These are phyloP conservation scores for Tolypocladium cylindrosporum DNA, from an alignment of 2,329 filamentous ascomycete species.

Conservation along the genomic window DNA sequence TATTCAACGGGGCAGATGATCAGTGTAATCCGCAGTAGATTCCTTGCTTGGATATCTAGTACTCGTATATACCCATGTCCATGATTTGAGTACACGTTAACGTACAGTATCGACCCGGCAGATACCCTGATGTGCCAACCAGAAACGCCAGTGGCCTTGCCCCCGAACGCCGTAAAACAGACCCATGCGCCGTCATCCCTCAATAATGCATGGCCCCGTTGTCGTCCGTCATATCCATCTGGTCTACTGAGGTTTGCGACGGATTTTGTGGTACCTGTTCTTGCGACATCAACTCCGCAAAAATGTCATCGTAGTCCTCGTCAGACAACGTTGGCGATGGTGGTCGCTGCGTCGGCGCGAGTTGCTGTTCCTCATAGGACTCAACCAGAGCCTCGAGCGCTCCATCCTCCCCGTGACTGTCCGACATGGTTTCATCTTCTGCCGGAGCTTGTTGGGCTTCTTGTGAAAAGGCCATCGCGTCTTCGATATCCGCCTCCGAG, in stretches of 20 bases:
- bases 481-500: slow-evolving; percentile 41
- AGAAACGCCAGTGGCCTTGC: slow-evolving; percentile 3
- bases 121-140: not conserved
- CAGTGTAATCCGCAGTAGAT: slow-evolving; percentile 51
- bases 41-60: slow-evolving; percentile 11
- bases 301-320: slow-evolving; percentile 53
- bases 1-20: slow-evolving; percentile 50
- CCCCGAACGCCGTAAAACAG: slow-evolving; percentile 7
- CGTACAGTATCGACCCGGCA: not conserved
- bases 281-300: slow-evolving; percentile 33
- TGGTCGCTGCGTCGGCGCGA: slow-evolving; percentile 13
- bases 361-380: slow-evolving; percentile 27
- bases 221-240: slow-evolving; percentile 33
- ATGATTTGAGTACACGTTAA: slow-evolving; percentile 1
- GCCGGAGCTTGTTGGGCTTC: slow-evolving; percentile 14
- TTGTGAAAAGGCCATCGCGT: slow-evolving; percentile 29
- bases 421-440: slow-evolving; percentile 41
- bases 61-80: slow-evolving; percentile 16
- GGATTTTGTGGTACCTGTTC: slow-evolving; percentile 12
- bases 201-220: not conserved
- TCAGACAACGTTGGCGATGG: slow-evolving; percentile 32
- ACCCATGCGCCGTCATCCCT: slow-evolving; percentile 2
- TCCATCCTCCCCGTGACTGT: slow-evolving; percentile 37
- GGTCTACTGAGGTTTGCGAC: slow-evolving; percentile 18
- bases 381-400: slow-evolving; percentile 49